phyloP scores from a whole-genome alignment of 2,329 filamentous ascomycete genomes.

The Hymenoscyphus repandus region DNA sequence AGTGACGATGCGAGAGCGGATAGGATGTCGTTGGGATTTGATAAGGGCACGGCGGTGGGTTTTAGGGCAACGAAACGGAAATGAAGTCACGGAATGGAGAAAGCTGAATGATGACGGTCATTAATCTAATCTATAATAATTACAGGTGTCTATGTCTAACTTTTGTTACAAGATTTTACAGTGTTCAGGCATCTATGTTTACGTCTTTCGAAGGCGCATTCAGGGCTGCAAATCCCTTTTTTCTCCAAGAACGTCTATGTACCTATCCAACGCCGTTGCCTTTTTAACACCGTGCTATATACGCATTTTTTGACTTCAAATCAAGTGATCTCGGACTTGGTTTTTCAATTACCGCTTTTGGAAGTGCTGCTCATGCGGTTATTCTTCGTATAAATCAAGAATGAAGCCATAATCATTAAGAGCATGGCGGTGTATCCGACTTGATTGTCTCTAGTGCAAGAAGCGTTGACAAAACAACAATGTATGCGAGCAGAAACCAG shows the following conservation, averaged over 20 bases:
- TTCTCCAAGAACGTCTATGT: too few species aligned
- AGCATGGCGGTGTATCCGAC: constrained; percentile 29
- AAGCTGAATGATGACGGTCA: too few species aligned
- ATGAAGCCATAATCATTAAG: constrained; percentile 21
- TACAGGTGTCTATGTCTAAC: too few species aligned
- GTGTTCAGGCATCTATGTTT: too few species aligned
- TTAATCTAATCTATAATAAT: too few species aligned
- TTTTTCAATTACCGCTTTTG: not conserved
- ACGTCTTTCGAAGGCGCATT: too few species aligned
- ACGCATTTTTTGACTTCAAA: too few species aligned
- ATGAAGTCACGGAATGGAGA: not conserved
- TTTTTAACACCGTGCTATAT: too few species aligned
- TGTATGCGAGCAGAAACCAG: constrained; percentile 20
- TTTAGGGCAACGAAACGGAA: not conserved
- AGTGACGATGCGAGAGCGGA: not conserved
- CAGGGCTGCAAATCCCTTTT: too few species aligned
- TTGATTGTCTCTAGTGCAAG: constrained; percentile 31
- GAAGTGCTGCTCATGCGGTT: not conserved
- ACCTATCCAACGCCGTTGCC: too few species aligned
- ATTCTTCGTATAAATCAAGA: constrained; percentile 16
- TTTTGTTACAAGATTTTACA: too few species aligned
- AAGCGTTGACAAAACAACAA: constrained; percentile 21
- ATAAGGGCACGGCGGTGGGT: constrained; percentile 6
- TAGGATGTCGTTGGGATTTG: constrained; percentile 5
- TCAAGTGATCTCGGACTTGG: too few species aligned